Conservation (phyloP, 2,329 filamentous ascomycete species). For the Fusarium stilboides region DNA sequence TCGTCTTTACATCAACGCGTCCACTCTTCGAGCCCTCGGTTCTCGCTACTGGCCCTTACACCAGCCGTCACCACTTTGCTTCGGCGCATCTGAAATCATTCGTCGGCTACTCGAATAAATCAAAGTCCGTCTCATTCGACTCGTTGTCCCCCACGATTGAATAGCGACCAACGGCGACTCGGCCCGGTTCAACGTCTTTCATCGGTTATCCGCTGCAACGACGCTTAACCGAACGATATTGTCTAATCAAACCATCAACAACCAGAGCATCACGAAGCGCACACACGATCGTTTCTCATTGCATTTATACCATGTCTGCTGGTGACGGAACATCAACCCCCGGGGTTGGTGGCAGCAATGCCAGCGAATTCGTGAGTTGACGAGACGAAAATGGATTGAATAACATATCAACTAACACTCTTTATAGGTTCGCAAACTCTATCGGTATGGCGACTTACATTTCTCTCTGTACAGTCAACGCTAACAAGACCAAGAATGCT, state of each 20-base stretch:
- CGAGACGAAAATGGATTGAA: background rate
- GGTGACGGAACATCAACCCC: constrained; percentile 54
- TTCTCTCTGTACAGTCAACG: background rate
- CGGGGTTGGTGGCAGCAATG: constrained; percentile 76
- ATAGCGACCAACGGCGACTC: constrained; percentile 28
- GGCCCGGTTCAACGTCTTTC: constrained; percentile 37
- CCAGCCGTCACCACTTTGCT: constrained; percentile 15
- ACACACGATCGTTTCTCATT: constrained; percentile 7
- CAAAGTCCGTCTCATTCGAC: background rate
- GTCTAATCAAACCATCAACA: constrained; percentile 6
- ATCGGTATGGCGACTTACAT: constrained; percentile 77
- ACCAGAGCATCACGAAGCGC: constrained; percentile 10
- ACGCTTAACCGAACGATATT: constrained; percentile 28
- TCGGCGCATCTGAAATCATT: constrained; percentile 27
- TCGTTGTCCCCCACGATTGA: constrained; percentile 15
- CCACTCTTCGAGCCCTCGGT: constrained; percentile 24
- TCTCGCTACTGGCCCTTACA: constrained; percentile 23
- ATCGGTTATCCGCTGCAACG: constrained; percentile 26
- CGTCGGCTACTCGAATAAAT: constrained; percentile 4
- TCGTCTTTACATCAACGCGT: constrained; percentile 33
- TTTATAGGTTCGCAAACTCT: constrained; percentile 92
- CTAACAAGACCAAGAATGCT: constrained; percentile 74
- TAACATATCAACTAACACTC: constrained; percentile 45
- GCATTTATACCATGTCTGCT: constrained; percentile 52
- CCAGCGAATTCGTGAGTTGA: constrained; percentile 91